A percentile compares a stretch with the other conserved stretches of the same genome.
These are phyloP conservation scores for Pachysolen tannophilus DNA, from an alignment of 805 yeast genomes.

Conservation along the genomic window DNA sequence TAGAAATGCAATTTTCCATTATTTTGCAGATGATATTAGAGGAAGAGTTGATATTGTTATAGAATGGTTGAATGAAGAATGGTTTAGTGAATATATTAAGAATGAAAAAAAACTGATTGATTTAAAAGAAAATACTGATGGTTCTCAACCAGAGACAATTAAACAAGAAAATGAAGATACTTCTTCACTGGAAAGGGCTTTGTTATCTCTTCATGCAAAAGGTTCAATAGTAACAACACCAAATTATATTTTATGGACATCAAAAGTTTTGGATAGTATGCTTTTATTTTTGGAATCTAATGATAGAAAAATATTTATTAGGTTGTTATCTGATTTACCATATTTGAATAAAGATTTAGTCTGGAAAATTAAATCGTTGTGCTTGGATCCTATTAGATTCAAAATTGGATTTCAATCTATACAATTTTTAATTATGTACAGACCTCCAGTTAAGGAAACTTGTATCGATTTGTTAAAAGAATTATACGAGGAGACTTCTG, in stretches of 20 bases:
- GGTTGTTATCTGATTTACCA: conserved; percentile 85
- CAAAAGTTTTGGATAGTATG: conserved; percentile 63
- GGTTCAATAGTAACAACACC: no score
- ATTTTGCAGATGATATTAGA: conserved; percentile 67
- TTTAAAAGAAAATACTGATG: conserved; percentile 16
- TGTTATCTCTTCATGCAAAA: no score
- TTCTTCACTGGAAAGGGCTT: conserved; percentile 10
- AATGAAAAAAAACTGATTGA: conserved; percentile 23
- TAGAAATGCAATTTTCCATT: conserved; percentile 63
- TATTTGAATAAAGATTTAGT: conserved; percentile 57
- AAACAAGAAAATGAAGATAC: conserved; percentile 15
- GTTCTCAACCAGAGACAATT: conserved; percentile 5
- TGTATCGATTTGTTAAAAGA: conserved; percentile 43
- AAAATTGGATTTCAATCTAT: conserved; percentile 77
- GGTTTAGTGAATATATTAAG: conserved; percentile 56
- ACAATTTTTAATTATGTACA: conserved; percentile 76
- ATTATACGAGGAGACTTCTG: conserved; percentile 28
- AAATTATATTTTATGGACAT: conserved; percentile 61
- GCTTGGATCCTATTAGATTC: conserved; percentile 79
- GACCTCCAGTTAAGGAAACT: conserved; percentile 70
- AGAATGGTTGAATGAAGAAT: conserved; percentile 94
- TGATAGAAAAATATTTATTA: conserved; percentile 73
- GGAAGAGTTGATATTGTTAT: conserved; percentile 66
- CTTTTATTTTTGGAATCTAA: conserved; percentile 77
- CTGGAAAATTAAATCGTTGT: conserved; percentile 57